These are phyloP conservation scores for Paraleonurus japonicus DNA, from an alignment of 257 asterid genomes.

Conservation along the genomic window DNA sequence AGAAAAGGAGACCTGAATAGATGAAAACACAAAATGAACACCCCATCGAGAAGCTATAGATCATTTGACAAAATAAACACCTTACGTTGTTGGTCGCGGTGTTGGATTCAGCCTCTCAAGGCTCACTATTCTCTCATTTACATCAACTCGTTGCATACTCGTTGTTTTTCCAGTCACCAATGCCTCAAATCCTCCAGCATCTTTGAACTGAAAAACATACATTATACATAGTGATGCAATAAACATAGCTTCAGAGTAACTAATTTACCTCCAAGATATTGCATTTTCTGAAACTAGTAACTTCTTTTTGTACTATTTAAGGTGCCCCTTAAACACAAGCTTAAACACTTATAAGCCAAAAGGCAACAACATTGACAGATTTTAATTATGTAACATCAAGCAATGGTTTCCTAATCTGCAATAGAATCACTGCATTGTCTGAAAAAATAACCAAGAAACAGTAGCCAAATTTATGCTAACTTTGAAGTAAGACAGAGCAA, in stretches of 20 bases:
- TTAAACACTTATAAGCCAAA: background rate
- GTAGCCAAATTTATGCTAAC: background rate
- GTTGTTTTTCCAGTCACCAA: conserved; percentile 64
- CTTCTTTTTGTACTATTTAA: background rate
- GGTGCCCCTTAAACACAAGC: background rate
- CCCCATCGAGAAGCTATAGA: conserved; percentile 25
- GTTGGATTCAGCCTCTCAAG: conserved; percentile 90
- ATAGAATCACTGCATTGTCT: background rate
- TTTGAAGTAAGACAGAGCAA: background rate
- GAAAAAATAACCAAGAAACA: background rate
- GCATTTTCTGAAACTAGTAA: background rate
- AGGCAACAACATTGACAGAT: background rate
- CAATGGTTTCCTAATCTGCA: background rate
- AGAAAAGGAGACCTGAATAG: conserved; percentile 67
- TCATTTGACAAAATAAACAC: conserved; percentile 44
- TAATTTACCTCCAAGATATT: background rate
- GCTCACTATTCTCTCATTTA: conserved; percentile 68
- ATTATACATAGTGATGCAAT: background rate
- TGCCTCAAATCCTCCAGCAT: conserved; percentile 82
- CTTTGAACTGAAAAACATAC: conserved; percentile 52
- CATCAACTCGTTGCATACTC: conserved; percentile 60
- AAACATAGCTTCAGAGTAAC: background rate
- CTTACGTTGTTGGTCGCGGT: conserved; percentile 93
- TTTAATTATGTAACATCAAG: background rate
- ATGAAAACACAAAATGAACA: conserved; percentile 33